Conservation (phyloP, 768 basidiomycete species). For the Auricularia sp. region DNA sequence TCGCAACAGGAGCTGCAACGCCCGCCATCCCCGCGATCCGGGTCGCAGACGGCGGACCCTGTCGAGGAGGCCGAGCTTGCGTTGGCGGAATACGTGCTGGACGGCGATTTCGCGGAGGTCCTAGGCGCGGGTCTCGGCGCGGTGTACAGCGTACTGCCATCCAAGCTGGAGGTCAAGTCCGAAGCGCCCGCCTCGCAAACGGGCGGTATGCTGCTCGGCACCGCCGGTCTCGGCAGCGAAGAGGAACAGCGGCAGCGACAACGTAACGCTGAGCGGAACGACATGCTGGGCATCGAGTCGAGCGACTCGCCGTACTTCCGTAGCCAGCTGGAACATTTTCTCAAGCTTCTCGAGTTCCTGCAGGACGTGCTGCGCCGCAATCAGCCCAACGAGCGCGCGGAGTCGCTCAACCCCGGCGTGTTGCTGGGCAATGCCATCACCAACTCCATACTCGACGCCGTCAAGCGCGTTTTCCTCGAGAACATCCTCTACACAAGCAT, state of each 20-base stretch:
- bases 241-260: slow-evolving; percentile 46
- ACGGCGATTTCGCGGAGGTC: slow-evolving; percentile 98
- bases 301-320: slow-evolving; percentile 69
- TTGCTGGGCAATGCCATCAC: slow-evolving; percentile 73
- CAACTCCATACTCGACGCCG: slow-evolving; percentile 70
- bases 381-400: slow-evolving; percentile 25
- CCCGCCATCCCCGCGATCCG: slow-evolving; percentile 17
- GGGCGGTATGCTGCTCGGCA: slow-evolving; percentile 63
- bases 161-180: slow-evolving; percentile 62
- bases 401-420: slow-evolving; percentile 46
- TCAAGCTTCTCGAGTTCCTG: slow-evolving; percentile 83
- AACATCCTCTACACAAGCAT: slow-evolving; percentile 90
- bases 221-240: slow-evolving; percentile 31
- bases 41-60: slow-evolving; percentile 38
- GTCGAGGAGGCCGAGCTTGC: slow-evolving; percentile 78
- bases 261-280: slow-evolving; percentile 33
- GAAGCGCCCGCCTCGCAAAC: slow-evolving; percentile 21
- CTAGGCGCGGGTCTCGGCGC: slow-evolving; percentile 88
- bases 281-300: slow-evolving; percentile 61
- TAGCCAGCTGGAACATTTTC: slow-evolving; percentile 72
- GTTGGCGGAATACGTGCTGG: slow-evolving; percentile 85
- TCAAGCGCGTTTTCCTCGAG: slow-evolving; percentile 80
- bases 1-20: slow-evolving; percentile 22
- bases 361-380: slow-evolving; percentile 80
- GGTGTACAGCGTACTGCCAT: slow-evolving; percentile 83